phyloP scores from a whole-genome alignment of 345 rosid genomes.

The Euphorbia peplus region DNA sequence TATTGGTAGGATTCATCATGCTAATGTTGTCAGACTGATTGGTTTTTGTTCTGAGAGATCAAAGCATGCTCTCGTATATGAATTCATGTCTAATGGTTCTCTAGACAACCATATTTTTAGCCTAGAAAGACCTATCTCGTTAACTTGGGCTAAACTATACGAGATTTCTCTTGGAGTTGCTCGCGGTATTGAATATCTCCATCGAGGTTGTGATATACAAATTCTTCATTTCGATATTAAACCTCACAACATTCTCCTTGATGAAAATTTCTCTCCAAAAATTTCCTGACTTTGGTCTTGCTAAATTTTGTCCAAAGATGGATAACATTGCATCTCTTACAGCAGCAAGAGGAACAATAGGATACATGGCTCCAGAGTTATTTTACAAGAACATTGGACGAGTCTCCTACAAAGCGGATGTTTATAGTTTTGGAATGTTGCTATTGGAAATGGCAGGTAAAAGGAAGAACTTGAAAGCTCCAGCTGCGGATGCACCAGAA shows the following conservation, averaged over 20 bases:
- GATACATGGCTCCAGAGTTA: too few species aligned
- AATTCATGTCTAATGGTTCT: background rate
- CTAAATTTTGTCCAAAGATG: background rate
- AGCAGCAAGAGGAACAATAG: background rate
- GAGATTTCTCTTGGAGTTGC: constrained; percentile 2
- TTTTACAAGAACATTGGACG: background rate
- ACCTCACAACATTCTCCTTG: too few species aligned
- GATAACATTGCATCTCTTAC: background rate
- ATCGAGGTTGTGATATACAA: background rate
- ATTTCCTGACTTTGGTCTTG: background rate
- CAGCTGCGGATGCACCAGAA: too few species aligned
- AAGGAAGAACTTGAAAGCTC: background rate
- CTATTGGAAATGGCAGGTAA: background rate
- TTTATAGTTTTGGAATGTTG: background rate
- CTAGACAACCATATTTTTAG: background rate
- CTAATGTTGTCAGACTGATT: too few species aligned
- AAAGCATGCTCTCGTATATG: background rate
- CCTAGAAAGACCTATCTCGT: background rate
- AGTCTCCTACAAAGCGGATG: background rate
- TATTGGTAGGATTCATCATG: too few species aligned
- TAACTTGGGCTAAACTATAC: background rate
- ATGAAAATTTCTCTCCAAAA: too few species aligned
- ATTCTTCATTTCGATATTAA: background rate
- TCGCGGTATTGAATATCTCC: background rate
- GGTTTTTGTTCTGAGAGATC: too few species aligned